Evolutionary conservation across 208 protist species (phyloP).

Genomic region (Tritrichomonas foetus): DNA sequence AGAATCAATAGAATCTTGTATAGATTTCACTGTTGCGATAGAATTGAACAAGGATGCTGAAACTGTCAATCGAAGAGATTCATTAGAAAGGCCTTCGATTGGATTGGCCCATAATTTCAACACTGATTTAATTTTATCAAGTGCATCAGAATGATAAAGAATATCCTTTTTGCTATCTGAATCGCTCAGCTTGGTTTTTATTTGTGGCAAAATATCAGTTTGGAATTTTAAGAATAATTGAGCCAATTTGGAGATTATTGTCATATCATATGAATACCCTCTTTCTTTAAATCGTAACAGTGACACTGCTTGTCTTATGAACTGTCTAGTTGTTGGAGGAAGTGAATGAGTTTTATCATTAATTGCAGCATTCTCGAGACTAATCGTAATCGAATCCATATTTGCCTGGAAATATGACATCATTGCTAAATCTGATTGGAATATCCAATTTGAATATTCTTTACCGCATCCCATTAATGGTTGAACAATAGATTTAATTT

Average conservation of each 20-base stretch:
- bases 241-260: not conserved
- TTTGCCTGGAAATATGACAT: not conserved
- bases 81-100: not conserved
- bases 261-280: not conserved
- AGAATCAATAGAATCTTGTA: not conserved
- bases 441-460: not conserved
- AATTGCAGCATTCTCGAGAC: not conserved
- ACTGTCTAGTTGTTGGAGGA: not conserved
- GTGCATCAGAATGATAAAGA: not conserved
- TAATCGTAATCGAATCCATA: not conserved
- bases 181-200: not conserved
- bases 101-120: not conserved
- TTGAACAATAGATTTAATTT: not conserved
- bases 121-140: not conserved
- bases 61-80: not conserved
- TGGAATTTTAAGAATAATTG: not conserved
- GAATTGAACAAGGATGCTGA: not conserved
- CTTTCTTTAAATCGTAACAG: not conserved
- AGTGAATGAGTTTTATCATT: not conserved
- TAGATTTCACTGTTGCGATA: not conserved
- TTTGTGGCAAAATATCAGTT: not conserved
- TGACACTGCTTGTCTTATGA: not conserved
- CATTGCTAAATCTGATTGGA: not conserved
- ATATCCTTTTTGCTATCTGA: not conserved
- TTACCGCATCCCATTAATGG: not conserved